Evolutionary conservation across 805 yeast genomes (phyloP).

Genomic region (Metschnikowia cerradonensis): DNA sequence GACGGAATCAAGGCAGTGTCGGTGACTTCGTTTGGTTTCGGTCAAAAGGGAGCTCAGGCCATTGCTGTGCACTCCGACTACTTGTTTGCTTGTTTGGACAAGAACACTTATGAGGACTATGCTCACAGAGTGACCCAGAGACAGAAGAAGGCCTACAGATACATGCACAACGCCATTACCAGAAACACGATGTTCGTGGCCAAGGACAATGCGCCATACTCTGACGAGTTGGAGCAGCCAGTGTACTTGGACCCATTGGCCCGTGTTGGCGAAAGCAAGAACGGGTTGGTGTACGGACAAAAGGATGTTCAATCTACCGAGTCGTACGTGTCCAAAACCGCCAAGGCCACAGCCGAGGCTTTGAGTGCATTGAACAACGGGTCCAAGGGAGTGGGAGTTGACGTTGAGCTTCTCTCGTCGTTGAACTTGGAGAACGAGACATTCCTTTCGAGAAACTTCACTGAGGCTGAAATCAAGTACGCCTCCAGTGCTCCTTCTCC

Average conservation of each 20-base stretch:
- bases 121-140: conserved; percentile 67
- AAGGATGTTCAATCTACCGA: conserved; percentile 47
- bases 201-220: conserved; percentile 90
- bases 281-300: conserved; percentile 44
- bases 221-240: conserved; percentile 78
- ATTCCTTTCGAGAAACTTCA: conserved; percentile 89
- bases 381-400: conserved; percentile 86
- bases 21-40: conserved; percentile 96
- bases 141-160: conserved; percentile 86
- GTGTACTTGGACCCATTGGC: conserved; percentile 97
- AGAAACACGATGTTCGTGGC: conserved; percentile 88
- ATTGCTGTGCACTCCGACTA: conserved; percentile 89
- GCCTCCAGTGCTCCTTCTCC: conserved; percentile 71
- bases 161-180: conserved; percentile 92
- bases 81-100: conserved; percentile 77
- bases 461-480: conserved; percentile 72
- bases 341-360: conserved; percentile 61
- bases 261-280: conserved; percentile 50
- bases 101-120: conserved; percentile 67
- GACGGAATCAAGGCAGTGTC: conserved; percentile 98
- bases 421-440: conserved; percentile 86
- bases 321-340: conserved; percentile 42
- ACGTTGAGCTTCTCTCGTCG: conserved; percentile 82
- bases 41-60: conserved; percentile 99
- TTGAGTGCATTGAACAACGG: conserved; percentile 54